These are phyloP conservation scores for Gaillardinia entomophila DNA, from an alignment of 805 yeast species.

Conservation along the genomic window DNA sequence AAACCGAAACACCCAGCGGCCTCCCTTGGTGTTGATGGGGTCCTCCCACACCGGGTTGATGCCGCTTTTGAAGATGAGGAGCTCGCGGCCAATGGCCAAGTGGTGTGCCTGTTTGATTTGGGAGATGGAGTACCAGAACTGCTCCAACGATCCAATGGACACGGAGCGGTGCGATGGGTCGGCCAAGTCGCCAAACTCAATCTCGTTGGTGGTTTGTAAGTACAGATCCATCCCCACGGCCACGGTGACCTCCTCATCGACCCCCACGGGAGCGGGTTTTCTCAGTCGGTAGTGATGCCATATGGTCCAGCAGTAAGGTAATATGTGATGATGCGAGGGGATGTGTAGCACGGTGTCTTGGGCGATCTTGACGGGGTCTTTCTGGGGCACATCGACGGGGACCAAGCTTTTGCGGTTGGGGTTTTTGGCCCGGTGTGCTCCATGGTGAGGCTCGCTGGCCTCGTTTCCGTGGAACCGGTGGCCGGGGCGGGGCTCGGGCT, in stretches of 20 bases:
- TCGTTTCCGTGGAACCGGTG: slow-evolving; percentile 1
- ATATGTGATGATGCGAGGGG: slow-evolving; percentile 23
- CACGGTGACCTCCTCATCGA: slow-evolving; percentile 4
- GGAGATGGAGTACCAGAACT: slow-evolving; percentile 43
- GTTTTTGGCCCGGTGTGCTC: slow-evolving; percentile 1
- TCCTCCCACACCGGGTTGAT: slow-evolving; percentile 68
- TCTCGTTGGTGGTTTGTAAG: slow-evolving; percentile 40
- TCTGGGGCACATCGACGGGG: neutral
- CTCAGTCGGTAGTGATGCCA: slow-evolving; percentile 40
- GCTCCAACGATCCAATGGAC: slow-evolving; percentile 44
- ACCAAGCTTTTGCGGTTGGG: slow-evolving; percentile 2
- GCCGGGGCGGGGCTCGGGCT: slow-evolving; percentile 1
- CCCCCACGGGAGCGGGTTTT: slow-evolving; percentile 8
- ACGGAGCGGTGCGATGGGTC: slow-evolving; percentile 2
- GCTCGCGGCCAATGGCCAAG: slow-evolving; percentile 44
- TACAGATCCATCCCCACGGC: slow-evolving; percentile 37
- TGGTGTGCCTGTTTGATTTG: slow-evolving; percentile 34
- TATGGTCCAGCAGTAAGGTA: slow-evolving; percentile 45
- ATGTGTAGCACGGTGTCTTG: neutral
- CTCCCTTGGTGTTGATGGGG: slow-evolving; percentile 53
- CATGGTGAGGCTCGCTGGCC: slow-evolving; percentile 2
- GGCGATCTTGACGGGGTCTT: neutral
- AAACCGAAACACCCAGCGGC: slow-evolving; percentile 57
- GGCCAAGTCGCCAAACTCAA: slow-evolving; percentile 27
- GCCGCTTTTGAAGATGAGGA: slow-evolving; percentile 53